Conservation (phyloP, 345 rosid genomes). For the Eucalyptus erythrocorys region DNA sequence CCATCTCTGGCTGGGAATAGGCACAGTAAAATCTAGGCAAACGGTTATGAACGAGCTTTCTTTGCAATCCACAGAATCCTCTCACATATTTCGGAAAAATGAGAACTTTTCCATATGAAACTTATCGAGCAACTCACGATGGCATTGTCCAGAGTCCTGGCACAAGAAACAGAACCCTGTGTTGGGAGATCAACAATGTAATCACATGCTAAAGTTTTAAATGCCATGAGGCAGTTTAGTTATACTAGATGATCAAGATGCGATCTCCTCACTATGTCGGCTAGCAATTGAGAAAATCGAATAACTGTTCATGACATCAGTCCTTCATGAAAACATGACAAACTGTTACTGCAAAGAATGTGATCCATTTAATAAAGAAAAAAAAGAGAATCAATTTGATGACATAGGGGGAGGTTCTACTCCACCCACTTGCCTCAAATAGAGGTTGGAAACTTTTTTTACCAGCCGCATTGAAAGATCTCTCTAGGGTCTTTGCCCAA, state of each 20-base stretch:
- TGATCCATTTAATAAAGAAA: neutral
- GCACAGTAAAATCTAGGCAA: neutral
- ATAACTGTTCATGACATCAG: neutral
- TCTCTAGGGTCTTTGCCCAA: neutral
- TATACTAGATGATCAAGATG: neutral
- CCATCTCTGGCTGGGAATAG: neutral
- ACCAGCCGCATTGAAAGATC: neutral
- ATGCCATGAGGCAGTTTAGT: neutral
- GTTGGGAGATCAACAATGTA: neutral
- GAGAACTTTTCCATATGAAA: neutral
- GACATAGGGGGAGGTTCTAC: neutral
- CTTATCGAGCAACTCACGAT: neutral
- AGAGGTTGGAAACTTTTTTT: neutral
- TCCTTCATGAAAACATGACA: neutral
- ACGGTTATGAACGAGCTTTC: neutral
- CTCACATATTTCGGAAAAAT: neutral
- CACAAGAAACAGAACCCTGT: neutral
- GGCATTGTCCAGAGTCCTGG: neutral
- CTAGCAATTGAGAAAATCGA: neutral
- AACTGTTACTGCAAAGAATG: neutral
- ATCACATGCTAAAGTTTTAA: neutral
- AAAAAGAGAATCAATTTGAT: slow-evolving; percentile 3
- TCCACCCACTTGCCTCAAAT: neutral
- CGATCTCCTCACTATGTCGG: neutral
- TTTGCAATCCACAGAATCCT: neutral